Conservation (phyloP, 1,139 yeast genomes). For the Yamadazyma pseudoaaseri region DNA sequence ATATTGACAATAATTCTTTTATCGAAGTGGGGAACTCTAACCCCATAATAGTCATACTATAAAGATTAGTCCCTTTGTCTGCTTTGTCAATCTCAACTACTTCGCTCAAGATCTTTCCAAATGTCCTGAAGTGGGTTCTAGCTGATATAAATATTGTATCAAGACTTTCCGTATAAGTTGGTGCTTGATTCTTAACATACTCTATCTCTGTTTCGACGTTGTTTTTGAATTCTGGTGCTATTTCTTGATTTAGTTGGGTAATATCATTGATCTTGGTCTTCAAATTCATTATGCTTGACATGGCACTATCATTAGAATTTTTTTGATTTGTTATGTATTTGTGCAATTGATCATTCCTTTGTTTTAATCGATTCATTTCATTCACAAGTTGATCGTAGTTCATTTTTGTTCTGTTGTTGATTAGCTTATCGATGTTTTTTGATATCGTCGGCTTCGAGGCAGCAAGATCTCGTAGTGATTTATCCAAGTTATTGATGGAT, state of each 20-base stretch:
- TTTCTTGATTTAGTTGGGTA: constrained; percentile 18
- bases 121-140: constrained; percentile 16
- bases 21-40: constrained; percentile 37
- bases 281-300: constrained; percentile 24
- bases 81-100: constrained; percentile 27
- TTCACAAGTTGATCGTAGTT: constrained; percentile 14
- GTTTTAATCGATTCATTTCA: constrained; percentile 11
- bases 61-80: constrained; percentile 15
- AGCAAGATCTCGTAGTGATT: constrained; percentile 31
- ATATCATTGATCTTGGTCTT: constrained; percentile 26
- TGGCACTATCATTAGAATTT: constrained; percentile 24
- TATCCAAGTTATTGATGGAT: constrained; percentile 27
- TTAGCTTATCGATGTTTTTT: constrained; percentile 15
- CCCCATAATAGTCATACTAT: constrained; percentile 32
- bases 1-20: constrained; percentile 27
- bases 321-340: constrained; percentile 22
- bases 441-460: constrained; percentile 19
- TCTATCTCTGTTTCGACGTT: constrained; percentile 25
- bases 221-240: constrained; percentile 17
- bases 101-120: constrained; percentile 21
- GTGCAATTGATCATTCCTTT: constrained; percentile 14
- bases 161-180: constrained; percentile 26
- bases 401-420: constrained; percentile 13
- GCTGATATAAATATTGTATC: constrained; percentile 22
- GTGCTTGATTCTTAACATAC: constrained; percentile 26